phyloP scores from a whole-genome alignment of 1,284 basidiomycete genomes.

The Malassezia furfur region DNA sequence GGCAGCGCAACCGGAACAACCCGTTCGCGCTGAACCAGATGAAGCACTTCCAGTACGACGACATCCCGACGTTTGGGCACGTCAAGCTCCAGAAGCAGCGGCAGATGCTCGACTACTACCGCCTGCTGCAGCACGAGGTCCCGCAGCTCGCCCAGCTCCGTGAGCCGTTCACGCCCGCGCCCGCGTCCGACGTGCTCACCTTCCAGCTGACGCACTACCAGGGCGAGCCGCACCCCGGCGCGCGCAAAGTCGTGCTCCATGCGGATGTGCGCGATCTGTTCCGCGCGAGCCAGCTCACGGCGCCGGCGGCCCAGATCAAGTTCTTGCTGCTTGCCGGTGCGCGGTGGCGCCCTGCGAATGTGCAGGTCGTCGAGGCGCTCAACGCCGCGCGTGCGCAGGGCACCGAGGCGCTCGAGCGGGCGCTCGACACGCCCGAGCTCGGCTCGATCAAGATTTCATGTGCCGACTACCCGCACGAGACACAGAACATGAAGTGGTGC shows the following conservation, averaged over 20 bases:
- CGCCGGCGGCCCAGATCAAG: conserved; percentile 42
- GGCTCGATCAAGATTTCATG: conserved; percentile 47
- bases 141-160: conserved; percentile 41
- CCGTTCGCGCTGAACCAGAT: conserved; percentile 31
- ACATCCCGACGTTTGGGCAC: conserved; percentile 43
- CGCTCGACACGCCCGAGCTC: not conserved
- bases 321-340: conserved; percentile 49
- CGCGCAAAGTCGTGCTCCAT: conserved; percentile 46
- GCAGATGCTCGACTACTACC: conserved; percentile 33
- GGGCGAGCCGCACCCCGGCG: conserved; percentile 47
- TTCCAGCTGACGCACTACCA: conserved; percentile 48
- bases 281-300: conserved; percentile 21
- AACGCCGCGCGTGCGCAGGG: conserved; percentile 7
- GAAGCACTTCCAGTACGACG: conserved; percentile 40
- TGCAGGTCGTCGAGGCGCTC: not conserved
- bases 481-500: conserved; percentile 51
- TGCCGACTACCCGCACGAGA: conserved; percentile 44
- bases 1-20: conserved; percentile 22
- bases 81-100: conserved; percentile 29
- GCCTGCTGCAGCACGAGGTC: conserved; percentile 37
- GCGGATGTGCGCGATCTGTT: conserved; percentile 36
- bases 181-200: conserved; percentile 21
- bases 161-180: conserved; percentile 39
- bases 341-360: conserved; percentile 22
- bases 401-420: not conserved